Conservation (phyloP, 2,329 filamentous ascomycete species). For the Fusarium chuoi region DNA sequence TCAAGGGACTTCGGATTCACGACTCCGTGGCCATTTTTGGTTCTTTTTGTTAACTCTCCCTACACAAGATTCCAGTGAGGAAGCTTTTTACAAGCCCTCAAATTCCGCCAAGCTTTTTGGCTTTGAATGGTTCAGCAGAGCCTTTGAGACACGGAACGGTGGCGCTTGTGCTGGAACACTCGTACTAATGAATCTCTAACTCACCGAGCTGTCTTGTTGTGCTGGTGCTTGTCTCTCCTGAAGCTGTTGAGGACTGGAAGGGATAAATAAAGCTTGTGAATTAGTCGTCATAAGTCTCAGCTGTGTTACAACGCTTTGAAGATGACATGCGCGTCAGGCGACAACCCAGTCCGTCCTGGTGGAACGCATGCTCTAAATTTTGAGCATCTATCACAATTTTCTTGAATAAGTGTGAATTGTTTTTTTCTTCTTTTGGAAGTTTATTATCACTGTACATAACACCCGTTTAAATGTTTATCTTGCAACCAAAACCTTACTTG, state of each 20-base stretch:
- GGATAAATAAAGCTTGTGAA: slow-evolving; percentile 13
- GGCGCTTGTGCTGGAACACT: slow-evolving; percentile 32
- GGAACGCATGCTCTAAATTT: slow-evolving; percentile 4
- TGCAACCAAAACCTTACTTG: not conserved
- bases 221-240: slow-evolving; percentile 11
- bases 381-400: not conserved
- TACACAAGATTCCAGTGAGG: slow-evolving; percentile 7
- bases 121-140: slow-evolving; percentile 16
- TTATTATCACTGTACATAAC: not conserved
- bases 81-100: slow-evolving; percentile 9
- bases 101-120: slow-evolving; percentile 27
- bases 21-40: slow-evolving; percentile 21
- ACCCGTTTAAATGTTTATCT: not conserved
- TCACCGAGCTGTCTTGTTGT: slow-evolving; percentile 40
- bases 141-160: slow-evolving; percentile 30
- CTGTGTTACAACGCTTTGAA: slow-evolving; percentile 13
- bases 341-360: not conserved
- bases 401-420: not conserved
- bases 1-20: slow-evolving; percentile 30
- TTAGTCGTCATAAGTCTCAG: slow-evolving; percentile 27
- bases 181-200: slow-evolving; percentile 27
- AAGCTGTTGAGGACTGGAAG: slow-evolving; percentile 24
- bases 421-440: not conserved
- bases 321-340: slow-evolving; percentile 36
- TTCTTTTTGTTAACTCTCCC: not conserved